Evolutionary conservation across 2,329 filamentous ascomycete genomes (phyloP), one percentile per base, ranked within the genome.

Genomic region (Fusarium sp.): DNA sequence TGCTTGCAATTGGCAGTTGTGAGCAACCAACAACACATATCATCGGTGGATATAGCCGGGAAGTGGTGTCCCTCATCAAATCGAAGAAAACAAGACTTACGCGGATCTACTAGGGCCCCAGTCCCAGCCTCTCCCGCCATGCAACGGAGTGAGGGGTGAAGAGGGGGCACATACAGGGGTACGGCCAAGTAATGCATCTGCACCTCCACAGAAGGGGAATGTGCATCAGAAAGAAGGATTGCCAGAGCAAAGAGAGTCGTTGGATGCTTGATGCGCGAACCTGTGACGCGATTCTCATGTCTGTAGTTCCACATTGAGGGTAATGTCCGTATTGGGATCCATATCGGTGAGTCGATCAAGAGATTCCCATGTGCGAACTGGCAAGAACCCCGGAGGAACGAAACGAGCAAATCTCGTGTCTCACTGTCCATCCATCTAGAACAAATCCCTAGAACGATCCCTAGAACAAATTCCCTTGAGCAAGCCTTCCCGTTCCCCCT

Each of bases 61-160:
- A 52, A 27, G 20, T 36, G 35, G 42, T 22, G 20, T 25, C 42
- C 42, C 42, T 45, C 42, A 25, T 13, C 40, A 45, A 45, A 45
- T 22, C n/a, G 40, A 36, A 50, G 45, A 52, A 52, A 64, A 27
- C 22, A 27, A 50, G 22, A 27, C 9, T 45, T 25, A 50, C 45
- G 45, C 45, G 22, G 45, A 50, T 50, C 45, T 50, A 45, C 20
- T 16, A 56, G 50, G 62, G 45, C 50, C 56, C 36, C 42, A 58
- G 70, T 57, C 58, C 66, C 70, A 70, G 62, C 66, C 67, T 74
- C 71, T 69, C 52, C 71, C 71, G 58, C 54, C 57, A 71, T 69
- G 64, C 58, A 47, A 52, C 52, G 52, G 61, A 63, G 58, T 20
- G 40, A 40, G 50, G 35, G 35, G 18, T 36, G 35, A 36, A 36